Evolutionary conservation across 306 rosid genomes (phyloP), one percentile per base, ranked within the genome.

Genomic region (Abrus precatorius): DNA sequence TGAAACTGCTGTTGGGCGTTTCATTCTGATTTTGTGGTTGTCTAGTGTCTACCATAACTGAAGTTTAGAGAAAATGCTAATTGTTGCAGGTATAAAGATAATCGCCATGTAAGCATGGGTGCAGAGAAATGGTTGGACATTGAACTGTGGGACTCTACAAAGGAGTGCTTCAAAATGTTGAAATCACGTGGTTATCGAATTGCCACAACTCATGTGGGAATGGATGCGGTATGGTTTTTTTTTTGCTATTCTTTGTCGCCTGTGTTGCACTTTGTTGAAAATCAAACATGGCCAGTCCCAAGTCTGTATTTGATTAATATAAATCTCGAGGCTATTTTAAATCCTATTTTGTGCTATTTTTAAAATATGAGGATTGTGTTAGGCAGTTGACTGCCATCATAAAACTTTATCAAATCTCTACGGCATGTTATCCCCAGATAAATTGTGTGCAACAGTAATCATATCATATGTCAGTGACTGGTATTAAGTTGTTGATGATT

Each of bases 121-220:
- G 98, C 97, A 0, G 99, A 95, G 92, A 93, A 95, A 89, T 95
- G 99, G 99, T 84, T 95, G 90, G 99, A 95, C 84, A 95, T 95
- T 86, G 99, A 93, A 81, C 79, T 95, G 14, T 95, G 99, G 99
- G 89, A 88, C 86, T 82, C 98, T 77, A 48, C 88, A 3, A 61
- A 77, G 77, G 97, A 91, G 49, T 95, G 98, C 88, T 95, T 93
- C 79, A 62, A 84, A 74, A 85, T 73, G 73, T 85, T 95, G 66
- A 91, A 85, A 76, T 90, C 88, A 2, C 96, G 98, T 10, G 98
- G 99, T 77, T 93, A 95, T 80, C 89, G 93, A 78, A 93, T 95
- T 59, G 96, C 97, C 72, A 88, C 98, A 1, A 93, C 99, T 3
- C 99, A 91, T 90, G 80, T 95, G 34, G 98, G 97, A 85, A 86